Conservation (phyloP, 2,329 filamentous ascomycete genomes). For the Diaporthe sp. region DNA sequence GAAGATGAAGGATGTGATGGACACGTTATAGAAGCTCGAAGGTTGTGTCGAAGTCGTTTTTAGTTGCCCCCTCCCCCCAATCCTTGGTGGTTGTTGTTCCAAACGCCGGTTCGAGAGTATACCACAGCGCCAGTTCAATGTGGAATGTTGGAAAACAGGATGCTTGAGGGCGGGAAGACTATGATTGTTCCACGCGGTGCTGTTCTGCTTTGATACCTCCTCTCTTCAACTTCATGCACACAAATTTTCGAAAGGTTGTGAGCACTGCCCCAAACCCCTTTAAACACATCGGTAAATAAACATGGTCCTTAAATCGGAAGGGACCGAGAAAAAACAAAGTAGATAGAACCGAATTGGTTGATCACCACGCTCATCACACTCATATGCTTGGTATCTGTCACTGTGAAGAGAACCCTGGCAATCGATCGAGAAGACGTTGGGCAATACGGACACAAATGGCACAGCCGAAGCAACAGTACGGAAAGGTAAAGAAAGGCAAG, state of each 20-base stretch:
- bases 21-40: conserved; percentile 9
- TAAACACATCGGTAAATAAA: conserved; percentile 10
- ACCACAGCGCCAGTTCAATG: background rate
- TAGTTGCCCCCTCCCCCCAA: background rate
- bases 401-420: background rate
- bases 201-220: conserved; percentile 34
- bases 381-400: background rate
- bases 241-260: background rate
- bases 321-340: conserved; percentile 14
- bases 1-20: background rate
- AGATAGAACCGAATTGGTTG: conserved; percentile 15
- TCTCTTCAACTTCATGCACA: conserved; percentile 32
- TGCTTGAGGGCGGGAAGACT: background rate
- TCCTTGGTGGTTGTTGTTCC: background rate
- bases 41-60: background rate
- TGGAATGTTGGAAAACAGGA: background rate
- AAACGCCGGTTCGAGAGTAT: background rate
- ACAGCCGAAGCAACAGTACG: background rate
- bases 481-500: background rate
- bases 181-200: conserved; percentile 2
- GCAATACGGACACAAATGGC: background rate
- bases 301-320: background rate
- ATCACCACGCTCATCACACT: background rate
- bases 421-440: too few relatives aligned
- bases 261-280: background rate